Base-by-base conservation (phyloP, 2,329 filamentous ascomycete species). In the Pseudocercospora eumusae region DNA sequence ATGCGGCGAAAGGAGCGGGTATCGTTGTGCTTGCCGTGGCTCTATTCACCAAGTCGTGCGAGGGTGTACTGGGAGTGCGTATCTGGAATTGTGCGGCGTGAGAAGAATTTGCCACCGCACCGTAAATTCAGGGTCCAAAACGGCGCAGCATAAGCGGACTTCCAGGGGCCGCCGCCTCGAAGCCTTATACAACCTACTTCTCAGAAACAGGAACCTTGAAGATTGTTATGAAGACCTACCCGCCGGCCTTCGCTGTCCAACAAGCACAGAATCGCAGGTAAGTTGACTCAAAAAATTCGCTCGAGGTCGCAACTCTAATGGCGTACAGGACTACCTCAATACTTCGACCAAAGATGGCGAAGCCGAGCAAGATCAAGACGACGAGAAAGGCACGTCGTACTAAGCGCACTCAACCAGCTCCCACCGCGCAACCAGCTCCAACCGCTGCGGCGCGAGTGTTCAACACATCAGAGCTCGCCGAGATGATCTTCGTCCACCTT, bases 401-500 rank as follows among this genome's bases (percentile, higher is more conserved):
- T 9, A 23, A 4, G 18, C 4, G 1, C 5, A 9, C 21, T 47
- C 20, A 25, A 25, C 3, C 49, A 25, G 27, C 5, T 23, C n/a
- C 11, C 23, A 57, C 20, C n/a, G n/a, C n/a, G n/a, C 20, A 25
- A 25, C 3, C 49, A 25, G 27, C 5, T 23, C n/a, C 11, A 15
- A 57, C 20, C 10, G 55, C 55, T 18, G 40, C 55, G 0, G 15
- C 55, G 23, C 40, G 33, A 20, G 55, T 57, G 13, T 57, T 57
- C 36, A 20, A 21, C 23, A 57, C 44, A 45, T 21, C 42, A 25
- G 55, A 57, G 40, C 55, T 57, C 21, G 55, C 55, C 31, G n/a
- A 57, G 9, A 20, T 15, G 33, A 49, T 57, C 36, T 40, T 57
- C 21, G 2, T 57, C 8, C 5, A 47, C 25, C 21, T 57, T 3